Percentiles rank a stretch among this genome's conserved stretches.
Evolutionary conservation across 164 flowering plant genomes (phyloP).

Genomic region (Vitis labrusca): DNA sequence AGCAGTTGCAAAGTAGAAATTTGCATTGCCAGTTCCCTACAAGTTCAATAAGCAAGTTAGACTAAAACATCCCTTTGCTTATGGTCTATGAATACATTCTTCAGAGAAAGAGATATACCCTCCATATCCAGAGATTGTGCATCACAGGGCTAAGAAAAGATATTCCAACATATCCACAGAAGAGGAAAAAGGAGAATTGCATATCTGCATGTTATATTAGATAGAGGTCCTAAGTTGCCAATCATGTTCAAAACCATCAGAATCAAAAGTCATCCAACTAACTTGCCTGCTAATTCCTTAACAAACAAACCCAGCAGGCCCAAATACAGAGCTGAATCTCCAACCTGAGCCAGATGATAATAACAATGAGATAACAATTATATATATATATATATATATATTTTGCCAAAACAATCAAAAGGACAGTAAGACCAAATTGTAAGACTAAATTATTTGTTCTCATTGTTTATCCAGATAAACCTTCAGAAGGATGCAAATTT

Average conservation of each 20-base stretch:
- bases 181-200: slow-evolving; percentile 87
- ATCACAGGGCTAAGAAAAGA: slow-evolving; percentile 92
- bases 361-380: neutral
- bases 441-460: too few species aligned
- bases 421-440: too few species aligned
- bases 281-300: slow-evolving; percentile 84
- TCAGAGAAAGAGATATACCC: slow-evolving; percentile 53
- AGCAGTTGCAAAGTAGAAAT: slow-evolving; percentile 93
- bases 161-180: slow-evolving; percentile 86
- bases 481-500: too few species aligned
- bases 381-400: too few species aligned
- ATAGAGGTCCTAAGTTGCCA: slow-evolving; percentile 4
- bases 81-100: too few species aligned
- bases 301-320: slow-evolving; percentile 74
- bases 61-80: too few species aligned
- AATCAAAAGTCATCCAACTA: slow-evolving; percentile 4
- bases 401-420: too few species aligned
- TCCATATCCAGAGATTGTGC: slow-evolving; percentile 99
- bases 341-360: slow-evolving; percentile 54
- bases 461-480: too few species aligned
- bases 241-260: slow-evolving; percentile 4
- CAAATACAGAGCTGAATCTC: slow-evolving; percentile 87
- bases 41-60: slow-evolving; percentile 17
- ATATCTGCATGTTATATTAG: slow-evolving; percentile 57
- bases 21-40: slow-evolving; percentile 99